phyloP scores from a whole-genome alignment of 2,329 filamentous ascomycete species.

The Verticillium tricorpus region DNA sequence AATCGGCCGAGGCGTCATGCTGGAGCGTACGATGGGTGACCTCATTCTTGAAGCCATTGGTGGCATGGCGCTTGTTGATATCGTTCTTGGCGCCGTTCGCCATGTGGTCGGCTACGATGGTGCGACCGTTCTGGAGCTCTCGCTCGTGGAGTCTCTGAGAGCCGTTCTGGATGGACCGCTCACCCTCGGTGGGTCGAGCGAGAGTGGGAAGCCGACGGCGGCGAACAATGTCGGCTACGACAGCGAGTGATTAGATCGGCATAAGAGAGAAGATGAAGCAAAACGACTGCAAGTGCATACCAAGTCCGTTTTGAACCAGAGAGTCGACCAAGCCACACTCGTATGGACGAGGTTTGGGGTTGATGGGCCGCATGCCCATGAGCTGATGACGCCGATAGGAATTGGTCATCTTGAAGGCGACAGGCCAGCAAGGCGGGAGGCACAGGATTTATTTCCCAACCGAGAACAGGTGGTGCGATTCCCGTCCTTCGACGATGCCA shows the following conservation, averaged over 20 bases:
- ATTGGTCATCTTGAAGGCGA: background rate
- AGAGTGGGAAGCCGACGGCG: background rate
- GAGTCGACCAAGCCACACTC: conserved; percentile 7
- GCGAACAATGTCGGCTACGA: conserved; percentile 9
- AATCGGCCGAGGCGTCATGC: background rate
- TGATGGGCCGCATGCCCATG: background rate
- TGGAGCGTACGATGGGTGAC: background rate
- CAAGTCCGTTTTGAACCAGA: conserved; percentile 1
- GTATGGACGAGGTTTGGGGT: background rate
- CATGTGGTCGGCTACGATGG: background rate
- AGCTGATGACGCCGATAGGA: background rate
- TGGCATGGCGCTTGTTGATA: background rate
- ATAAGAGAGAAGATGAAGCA: background rate
- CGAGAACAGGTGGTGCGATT: background rate
- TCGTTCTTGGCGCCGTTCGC: background rate
- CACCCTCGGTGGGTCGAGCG: background rate
- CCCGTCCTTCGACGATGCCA: too few species aligned
- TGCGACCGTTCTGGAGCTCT: background rate
- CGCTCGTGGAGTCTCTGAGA: background rate
- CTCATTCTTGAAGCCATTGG: background rate
- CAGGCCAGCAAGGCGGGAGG: background rate
- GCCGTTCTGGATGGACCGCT: background rate
- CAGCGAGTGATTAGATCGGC: background rate
- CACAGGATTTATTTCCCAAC: too few species aligned
- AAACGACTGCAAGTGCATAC: background rate